Evolutionary conservation across 768 basidiomycete genomes (phyloP).

Genomic region (Rhizopogon vinicolor): DNA sequence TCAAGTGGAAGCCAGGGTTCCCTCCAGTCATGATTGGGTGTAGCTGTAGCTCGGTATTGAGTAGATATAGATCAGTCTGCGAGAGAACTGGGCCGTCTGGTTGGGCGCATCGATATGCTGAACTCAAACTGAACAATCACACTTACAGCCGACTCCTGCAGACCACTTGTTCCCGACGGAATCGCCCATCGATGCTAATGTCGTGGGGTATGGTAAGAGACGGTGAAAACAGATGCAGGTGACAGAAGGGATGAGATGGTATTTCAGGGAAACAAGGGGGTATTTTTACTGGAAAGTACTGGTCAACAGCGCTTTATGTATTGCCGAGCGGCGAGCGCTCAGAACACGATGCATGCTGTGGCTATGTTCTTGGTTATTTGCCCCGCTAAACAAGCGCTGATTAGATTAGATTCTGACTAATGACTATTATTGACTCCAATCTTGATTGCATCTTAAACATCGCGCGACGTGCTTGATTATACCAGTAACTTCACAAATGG

Average conservation of each 20-base stretch:
- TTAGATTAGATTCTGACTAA: conserved; percentile 19
- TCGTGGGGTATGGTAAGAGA: neutral
- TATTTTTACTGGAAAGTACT: neutral
- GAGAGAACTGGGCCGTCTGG: conserved; percentile 61
- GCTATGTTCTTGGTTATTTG: conserved; percentile 12
- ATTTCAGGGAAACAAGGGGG: neutral
- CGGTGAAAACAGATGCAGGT: neutral
- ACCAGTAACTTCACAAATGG: conserved; percentile 39
- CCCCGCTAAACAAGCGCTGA: conserved; percentile 1
- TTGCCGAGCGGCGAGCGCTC: neutral
- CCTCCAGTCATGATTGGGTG: conserved; percentile 66
- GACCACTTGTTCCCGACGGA: conserved; percentile 29
- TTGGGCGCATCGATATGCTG: conserved; percentile 36
- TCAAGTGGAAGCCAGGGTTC: conserved; percentile 49
- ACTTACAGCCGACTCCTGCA: conserved; percentile 31
- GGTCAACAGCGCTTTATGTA: neutral
- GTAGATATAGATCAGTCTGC: conserved; percentile 78
- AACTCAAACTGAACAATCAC: neutral
- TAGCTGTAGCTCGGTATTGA: conserved; percentile 63
- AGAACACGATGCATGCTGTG: conserved; percentile 10
- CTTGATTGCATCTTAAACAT: neutral
- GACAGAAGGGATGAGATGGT: neutral
- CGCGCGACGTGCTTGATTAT: neutral
- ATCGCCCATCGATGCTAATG: conserved; percentile 21
- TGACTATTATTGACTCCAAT: conserved; percentile 2